Base-by-base conservation (phyloP, 352 stramenopile genomes). In the Phytophthora meadii region DNA sequence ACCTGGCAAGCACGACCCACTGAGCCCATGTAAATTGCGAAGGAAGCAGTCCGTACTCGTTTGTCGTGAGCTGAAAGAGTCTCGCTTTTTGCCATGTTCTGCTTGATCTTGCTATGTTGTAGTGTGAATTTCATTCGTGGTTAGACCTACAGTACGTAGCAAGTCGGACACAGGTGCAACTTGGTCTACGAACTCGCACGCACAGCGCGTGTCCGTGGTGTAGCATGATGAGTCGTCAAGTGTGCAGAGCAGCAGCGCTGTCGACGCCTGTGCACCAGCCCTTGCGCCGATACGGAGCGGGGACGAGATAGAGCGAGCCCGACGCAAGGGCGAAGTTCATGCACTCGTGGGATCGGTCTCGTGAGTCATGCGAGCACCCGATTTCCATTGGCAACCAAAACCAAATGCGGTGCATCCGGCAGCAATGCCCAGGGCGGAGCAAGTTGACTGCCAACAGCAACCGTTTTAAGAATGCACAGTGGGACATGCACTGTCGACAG, bases 161-260 rank as follows among this genome's bases (percentile, higher is more conserved):
- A 34, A 34, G 30, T 9, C 30, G 30, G 30, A 34, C 22, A 34
- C 7, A 34, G 30, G 30, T 40, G 46, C 27, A 52, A 40, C 25
- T 17, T 27, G 46, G 12, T 17, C 28, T 42, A 36, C 47, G 28
- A 54, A 41, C 4, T 8, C 42, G n/a, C 12, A 19, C 14, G 47
- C 34, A 46, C 34, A 12, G 34, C 32, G 10, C 27, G 24, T 57
- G 50, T 24, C 10, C 50, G 10, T 17, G 15, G 36, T 37, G 49
- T 70, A 32, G 27, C 48, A 66, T 70, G 62, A 70, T 70, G 62
- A 57, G 62, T 68, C 50, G 52, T 61, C 47, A 61, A 52, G 55
- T 19, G 40, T 58, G 54, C 40, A 53, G 32, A 68, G 60, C 41
- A 51, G 36, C 36, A 39, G 42, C 32, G 15, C 11, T 11, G 46